These are phyloP conservation scores for Aspergillus novofumigatus DNA, from an alignment of 2,329 filamentous ascomycete genomes.

Conservation along the genomic window DNA sequence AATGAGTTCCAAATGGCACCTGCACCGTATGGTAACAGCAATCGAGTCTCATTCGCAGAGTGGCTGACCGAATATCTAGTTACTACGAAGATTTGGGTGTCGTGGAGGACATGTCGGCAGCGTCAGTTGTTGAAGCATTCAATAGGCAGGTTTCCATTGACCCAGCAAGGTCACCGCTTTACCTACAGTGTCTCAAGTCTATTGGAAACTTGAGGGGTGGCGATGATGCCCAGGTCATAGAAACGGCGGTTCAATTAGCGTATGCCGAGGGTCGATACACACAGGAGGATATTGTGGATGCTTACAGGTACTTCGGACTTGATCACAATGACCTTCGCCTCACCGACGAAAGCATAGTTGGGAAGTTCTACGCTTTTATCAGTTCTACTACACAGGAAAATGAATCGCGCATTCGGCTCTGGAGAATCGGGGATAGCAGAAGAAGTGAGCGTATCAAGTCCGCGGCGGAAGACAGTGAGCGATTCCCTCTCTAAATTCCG, in stretches of 20 bases:
- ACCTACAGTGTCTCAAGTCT: slow-evolving; percentile 61
- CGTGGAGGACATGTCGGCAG: slow-evolving; percentile 59
- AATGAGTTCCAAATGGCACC: slow-evolving; percentile 29
- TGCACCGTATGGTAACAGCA: slow-evolving; percentile 28
- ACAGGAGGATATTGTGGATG: slow-evolving; percentile 52
- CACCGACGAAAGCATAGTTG: slow-evolving; percentile 59
- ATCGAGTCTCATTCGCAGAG: not conserved
- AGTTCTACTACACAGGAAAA: slow-evolving; percentile 54
- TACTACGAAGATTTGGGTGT: slow-evolving; percentile 62
- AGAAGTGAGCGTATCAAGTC: slow-evolving; percentile 55
- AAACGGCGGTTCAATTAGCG: slow-evolving; percentile 54
- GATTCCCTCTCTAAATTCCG: slow-evolving; percentile 7
- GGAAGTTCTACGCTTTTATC: slow-evolving; percentile 57
- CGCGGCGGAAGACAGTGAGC: slow-evolving; percentile 52
- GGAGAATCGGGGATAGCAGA: slow-evolving; percentile 57
- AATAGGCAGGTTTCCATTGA: slow-evolving; percentile 57
- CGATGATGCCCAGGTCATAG: slow-evolving; percentile 51
- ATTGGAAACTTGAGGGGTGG: slow-evolving; percentile 51
- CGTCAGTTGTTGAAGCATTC: slow-evolving; percentile 60
- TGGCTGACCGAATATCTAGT: slow-evolving; percentile 24
- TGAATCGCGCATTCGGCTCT: slow-evolving; percentile 54
- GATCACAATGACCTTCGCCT: slow-evolving; percentile 41
- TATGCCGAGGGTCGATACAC: slow-evolving; percentile 57
- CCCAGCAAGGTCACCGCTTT: slow-evolving; percentile 52
- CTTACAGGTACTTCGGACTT: slow-evolving; percentile 59